Evolutionary conservation across 768 basidiomycete genomes (phyloP), one percentile per base, ranked within the genome.

Genomic region (Suillus hirtellus): DNA sequence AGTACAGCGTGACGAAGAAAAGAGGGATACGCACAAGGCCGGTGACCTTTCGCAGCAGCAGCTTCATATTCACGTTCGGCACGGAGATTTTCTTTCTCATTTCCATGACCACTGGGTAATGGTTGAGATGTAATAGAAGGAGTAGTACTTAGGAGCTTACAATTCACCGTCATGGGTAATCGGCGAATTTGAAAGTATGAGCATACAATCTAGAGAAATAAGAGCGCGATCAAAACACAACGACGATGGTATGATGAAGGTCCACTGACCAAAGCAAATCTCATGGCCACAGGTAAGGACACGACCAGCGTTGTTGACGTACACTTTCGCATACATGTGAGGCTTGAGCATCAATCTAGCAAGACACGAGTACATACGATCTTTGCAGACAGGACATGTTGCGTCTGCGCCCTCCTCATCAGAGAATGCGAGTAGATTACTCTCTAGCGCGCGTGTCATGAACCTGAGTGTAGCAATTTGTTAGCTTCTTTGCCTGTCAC

Each of bases 201-300:
- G 73, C n/a, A 84, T 69, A 66, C 88, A 89, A 55, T 88, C 87
- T 85, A 60, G 35, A 15, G 38, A 38, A 49, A 14, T 21, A 37
- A 35, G 12, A 65, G 15, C 10, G 31, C 55, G 31, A 46, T 19
- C 24, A 54, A n/a, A 31, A 40, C 14, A 8, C 56, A 62, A 35
- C 2, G 17, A 58, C 24, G 8, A 24, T 10, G 15, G 62, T 27
- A 17, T 38, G 58, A n/a, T 7, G 34, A 59, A 12, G 14, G 24
- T 3, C n/a, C 19, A 68, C 79, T 42, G 35, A 86, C 86, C 82
- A 35, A 77, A 79, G 68, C 91, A 92, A 43, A 89, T 81, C 61
- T 86, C 84, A 67, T 92, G 90, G 0, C 83, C 80, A 67, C 92
- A 93, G 0, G 75, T 71, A 11, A 92, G 79, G n/a, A 93, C 73